These are phyloP conservation scores for Colletotrichum horii DNA, from an alignment of 2,329 filamentous ascomycete species.

Conservation along the genomic window DNA sequence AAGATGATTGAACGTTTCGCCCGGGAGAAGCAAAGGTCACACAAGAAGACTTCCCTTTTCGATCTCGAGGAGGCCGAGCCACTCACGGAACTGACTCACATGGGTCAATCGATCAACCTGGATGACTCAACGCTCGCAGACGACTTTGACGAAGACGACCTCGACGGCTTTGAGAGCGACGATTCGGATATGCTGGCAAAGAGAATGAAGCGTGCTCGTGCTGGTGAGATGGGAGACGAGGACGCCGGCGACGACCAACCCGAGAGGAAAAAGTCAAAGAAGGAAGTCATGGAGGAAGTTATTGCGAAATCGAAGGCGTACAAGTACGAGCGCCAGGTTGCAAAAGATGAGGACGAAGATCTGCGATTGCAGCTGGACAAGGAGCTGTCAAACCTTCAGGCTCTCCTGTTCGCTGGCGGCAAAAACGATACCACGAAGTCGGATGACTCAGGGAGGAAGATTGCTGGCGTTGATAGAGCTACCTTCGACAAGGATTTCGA, in stretches of 20 bases:
- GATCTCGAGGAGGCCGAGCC: constrained; percentile 85
- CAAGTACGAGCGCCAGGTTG: constrained; percentile 91
- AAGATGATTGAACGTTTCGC: constrained; percentile 91
- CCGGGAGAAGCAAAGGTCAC: constrained; percentile 79
- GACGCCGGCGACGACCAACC: constrained; percentile 62
- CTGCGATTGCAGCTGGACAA: constrained; percentile 84
- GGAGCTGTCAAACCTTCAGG: constrained; percentile 77
- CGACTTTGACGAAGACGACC: constrained; percentile 81
- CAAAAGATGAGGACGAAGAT: constrained; percentile 93
- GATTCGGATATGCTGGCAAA: constrained; percentile 58
- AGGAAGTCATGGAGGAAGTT: constrained; percentile 97
- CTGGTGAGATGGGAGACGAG: constrained; percentile 43
- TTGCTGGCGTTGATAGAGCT: constrained; percentile 64
- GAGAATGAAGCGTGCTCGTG: constrained; percentile 62
- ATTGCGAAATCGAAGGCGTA: constrained; percentile 96
- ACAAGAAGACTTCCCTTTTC: constrained; percentile 82
- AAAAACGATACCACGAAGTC: constrained; percentile 29
- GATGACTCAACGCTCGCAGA: constrained; percentile 54
- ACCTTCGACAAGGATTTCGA: constrained; percentile 89
- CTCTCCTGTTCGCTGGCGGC: constrained; percentile 66
- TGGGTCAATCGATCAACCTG: constrained; percentile 75
- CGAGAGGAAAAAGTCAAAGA: constrained; percentile 90
- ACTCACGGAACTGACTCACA: constrained; percentile 76
- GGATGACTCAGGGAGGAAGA: constrained; percentile 29
- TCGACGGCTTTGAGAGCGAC: constrained; percentile 65